phyloP scores from a whole-genome alignment of 306 rosid species.

The Coriaria nepalensis region DNA sequence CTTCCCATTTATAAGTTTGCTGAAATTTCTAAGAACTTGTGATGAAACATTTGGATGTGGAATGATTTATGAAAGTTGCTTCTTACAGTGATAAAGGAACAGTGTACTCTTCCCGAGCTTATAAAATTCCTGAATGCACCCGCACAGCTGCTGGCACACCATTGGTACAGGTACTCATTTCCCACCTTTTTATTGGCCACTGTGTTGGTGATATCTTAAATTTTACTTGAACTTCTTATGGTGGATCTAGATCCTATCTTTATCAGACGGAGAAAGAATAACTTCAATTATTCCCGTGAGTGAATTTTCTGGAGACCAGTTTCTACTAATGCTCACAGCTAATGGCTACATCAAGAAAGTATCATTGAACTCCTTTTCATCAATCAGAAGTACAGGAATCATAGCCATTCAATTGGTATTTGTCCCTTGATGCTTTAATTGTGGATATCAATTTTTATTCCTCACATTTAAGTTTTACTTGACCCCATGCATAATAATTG shows the following conservation, averaged over 20 bases:
- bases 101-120: constrained; percentile 94
- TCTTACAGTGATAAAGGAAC: constrained; percentile 74
- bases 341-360: constrained; percentile 93
- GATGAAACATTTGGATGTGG: too few relatives aligned
- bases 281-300: constrained; percentile 91
- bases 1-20: too few relatives aligned
- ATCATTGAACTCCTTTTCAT: constrained; percentile 73
- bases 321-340: constrained; percentile 81
- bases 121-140: constrained; percentile 83
- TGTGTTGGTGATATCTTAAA: constrained; percentile 3
- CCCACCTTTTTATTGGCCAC: constrained; percentile 4
- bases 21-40: background rate
- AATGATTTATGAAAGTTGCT: too few relatives aligned
- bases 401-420: constrained; percentile 97
- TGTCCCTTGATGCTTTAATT: constrained; percentile 23
- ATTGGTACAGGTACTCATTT: constrained; percentile 55
- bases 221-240: background rate
- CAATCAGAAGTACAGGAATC: constrained; percentile 88
- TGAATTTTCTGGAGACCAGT: constrained; percentile 75
- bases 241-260: constrained; percentile 64
- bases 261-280: constrained; percentile 89
- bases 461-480: constrained; percentile 12
- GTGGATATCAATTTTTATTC: constrained; percentile 10
- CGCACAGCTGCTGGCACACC: constrained; percentile 92
- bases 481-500: constrained; percentile 19